phyloP scores from a whole-genome alignment of 257 asterid genomes.

The Petrea volubilis region DNA sequence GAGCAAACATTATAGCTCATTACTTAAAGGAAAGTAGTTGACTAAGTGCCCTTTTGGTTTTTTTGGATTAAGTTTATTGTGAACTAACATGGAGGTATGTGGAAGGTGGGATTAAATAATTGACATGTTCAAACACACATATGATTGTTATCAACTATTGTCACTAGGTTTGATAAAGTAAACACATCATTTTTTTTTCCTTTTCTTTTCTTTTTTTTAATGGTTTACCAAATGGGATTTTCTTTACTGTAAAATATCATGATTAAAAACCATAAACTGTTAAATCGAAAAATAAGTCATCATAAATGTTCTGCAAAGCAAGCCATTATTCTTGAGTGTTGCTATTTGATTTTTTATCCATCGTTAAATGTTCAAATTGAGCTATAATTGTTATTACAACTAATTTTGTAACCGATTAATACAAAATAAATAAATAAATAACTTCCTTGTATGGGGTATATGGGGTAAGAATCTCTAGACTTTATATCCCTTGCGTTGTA shows the following conservation, averaged over 20 bases:
- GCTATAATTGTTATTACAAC: too few species aligned
- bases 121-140: slow-evolving; percentile 6
- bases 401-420: too few species aligned
- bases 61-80: background rate
- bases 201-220: background rate
- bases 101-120: slow-evolving; percentile 23
- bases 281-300: too few species aligned
- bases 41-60: slow-evolving; percentile 15
- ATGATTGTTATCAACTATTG: background rate
- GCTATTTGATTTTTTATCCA: background rate
- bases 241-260: background rate
- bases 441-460: too few species aligned
- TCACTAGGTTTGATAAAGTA: background rate
- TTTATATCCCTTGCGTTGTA: background rate
- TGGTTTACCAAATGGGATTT: background rate
- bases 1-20: slow-evolving; percentile 14
- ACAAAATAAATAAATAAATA: too few species aligned
- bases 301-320: too few species aligned
- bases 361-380: too few species aligned
- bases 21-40: slow-evolving; percentile 36
- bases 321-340: background rate
- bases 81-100: slow-evolving; percentile 22
- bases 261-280: too few species aligned
- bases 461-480: too few species aligned
- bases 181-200: background rate